These are phyloP conservation scores for Patellifolia procumbens DNA, from an alignment of 179 eudicot species.

Conservation along the genomic window DNA sequence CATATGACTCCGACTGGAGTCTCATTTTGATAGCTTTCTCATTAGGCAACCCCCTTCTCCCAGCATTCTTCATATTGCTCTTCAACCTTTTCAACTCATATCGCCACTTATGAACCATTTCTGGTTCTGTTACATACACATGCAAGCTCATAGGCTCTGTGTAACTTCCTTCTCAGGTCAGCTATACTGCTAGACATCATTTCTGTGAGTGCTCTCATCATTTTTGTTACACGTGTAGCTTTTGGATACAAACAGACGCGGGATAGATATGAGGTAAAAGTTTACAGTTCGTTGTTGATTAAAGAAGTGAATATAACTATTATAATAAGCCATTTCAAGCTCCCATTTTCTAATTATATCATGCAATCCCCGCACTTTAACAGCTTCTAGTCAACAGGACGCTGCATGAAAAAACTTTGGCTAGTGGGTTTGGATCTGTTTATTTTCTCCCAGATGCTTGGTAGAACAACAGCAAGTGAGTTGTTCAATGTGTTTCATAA, in stretches of 20 bases:
- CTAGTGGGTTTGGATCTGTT: slow-evolving; percentile 96
- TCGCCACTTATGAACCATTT: background rate
- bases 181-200: slow-evolving; percentile 74
- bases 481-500: slow-evolving; percentile 14
- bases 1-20: background rate
- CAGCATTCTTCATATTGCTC: background rate
- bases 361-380: slow-evolving; percentile 10
- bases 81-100: background rate
- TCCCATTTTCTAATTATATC: slow-evolving; percentile 12
- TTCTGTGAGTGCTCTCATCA: slow-evolving; percentile 70
- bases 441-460: slow-evolving; percentile 97
- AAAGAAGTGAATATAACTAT: background rate
- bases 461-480: slow-evolving; percentile 96
- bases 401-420: slow-evolving; percentile 89
- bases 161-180: slow-evolving; percentile 51
- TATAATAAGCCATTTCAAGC: background rate
- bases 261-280: slow-evolving; percentile 91
- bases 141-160: background rate
- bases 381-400: slow-evolving; percentile 95
- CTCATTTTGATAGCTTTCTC: background rate
- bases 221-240: slow-evolving; percentile 68
- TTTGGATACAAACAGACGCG: slow-evolving; percentile 97
- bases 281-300: slow-evolving; percentile 13
- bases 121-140: background rate
- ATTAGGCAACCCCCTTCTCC: too few species aligned